These are phyloP conservation scores for Xerophyta viscosa DNA, from an alignment of 106 monocot species.

Conservation along the genomic window DNA sequence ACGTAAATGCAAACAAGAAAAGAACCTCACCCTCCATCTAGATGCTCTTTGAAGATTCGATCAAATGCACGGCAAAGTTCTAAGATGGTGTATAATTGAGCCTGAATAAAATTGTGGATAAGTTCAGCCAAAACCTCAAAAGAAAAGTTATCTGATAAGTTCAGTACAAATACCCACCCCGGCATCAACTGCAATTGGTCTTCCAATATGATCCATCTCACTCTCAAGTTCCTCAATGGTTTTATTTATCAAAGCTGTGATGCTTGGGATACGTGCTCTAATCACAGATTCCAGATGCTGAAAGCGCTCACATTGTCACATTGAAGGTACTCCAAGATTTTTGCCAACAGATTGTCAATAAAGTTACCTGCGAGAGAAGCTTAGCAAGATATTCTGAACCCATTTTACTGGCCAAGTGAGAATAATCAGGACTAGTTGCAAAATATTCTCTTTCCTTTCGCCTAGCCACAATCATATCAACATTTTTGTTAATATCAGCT, in stretches of 20 bases:
- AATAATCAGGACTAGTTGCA: conserved; percentile 61
- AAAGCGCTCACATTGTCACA: conserved; percentile 7
- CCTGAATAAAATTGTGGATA: conserved; percentile 17
- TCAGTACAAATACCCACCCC: conserved; percentile 18
- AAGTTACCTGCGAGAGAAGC: conserved; percentile 56
- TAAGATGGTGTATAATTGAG: conserved; percentile 67
- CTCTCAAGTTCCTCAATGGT: conserved; percentile 45
- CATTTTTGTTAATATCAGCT: conserved; percentile 74
- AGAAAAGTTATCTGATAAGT: not conserved
- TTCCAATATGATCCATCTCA: conserved; percentile 47
- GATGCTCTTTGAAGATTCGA: conserved; percentile 67
- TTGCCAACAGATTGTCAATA: not conserved
- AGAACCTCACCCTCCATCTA: conserved; percentile 69
- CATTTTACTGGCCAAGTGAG: conserved; percentile 78
- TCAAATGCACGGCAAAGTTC: conserved; percentile 69
- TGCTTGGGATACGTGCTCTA: conserved; percentile 33
- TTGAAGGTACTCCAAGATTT: not conserved
- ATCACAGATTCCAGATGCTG: conserved; percentile 57
- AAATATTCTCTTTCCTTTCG: conserved; percentile 68
- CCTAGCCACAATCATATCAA: conserved; percentile 68
- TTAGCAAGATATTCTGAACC: conserved; percentile 87
- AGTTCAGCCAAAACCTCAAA: not conserved
- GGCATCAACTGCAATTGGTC: conserved; percentile 48
- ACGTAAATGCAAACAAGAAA: no score
- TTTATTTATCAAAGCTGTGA: conserved; percentile 51